phyloP scores from a whole-genome alignment of 2,329 filamentous ascomycete species.

The Diaporthe destruens region DNA sequence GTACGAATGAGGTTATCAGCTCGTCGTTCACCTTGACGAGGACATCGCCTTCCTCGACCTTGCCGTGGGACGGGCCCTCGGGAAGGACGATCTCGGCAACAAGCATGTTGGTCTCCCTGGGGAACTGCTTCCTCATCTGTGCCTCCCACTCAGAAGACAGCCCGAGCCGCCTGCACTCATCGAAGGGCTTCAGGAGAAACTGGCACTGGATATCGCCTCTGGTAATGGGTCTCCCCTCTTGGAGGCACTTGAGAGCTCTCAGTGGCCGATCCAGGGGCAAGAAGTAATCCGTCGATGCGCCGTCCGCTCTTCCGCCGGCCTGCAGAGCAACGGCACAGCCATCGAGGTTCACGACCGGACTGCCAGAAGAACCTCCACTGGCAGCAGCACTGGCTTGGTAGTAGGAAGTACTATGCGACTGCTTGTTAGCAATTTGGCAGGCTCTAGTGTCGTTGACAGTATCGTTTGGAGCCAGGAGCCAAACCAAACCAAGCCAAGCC shows the following conservation, averaged over 20 bases:
- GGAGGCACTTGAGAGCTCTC: conserved; percentile 88
- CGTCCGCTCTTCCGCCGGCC: conserved; percentile 92
- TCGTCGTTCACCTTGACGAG: conserved; percentile 94
- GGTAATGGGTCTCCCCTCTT: conserved; percentile 79
- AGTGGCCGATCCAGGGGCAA: conserved; percentile 91
- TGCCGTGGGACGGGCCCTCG: conserved; percentile 85
- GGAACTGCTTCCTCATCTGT: conserved; percentile 83
- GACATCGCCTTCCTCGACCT: conserved; percentile 94
- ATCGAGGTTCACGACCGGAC: conserved; percentile 96
- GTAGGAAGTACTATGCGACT: conserved; percentile 74
- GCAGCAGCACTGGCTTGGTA: conserved; percentile 98
- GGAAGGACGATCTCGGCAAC: conserved; percentile 96
- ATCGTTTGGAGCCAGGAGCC: not conserved
- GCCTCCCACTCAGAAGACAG: conserved; percentile 89
- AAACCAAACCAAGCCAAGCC: too few relatives aligned
- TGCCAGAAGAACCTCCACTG: conserved; percentile 97
- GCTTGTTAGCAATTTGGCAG: conserved; percentile 3
- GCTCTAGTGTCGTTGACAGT: not conserved
- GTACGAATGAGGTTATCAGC: conserved; percentile 91
- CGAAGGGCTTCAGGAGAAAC: conserved; percentile 96
- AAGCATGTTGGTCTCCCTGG: conserved; percentile 95
- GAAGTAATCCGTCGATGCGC: conserved; percentile 98
- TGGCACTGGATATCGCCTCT: conserved; percentile 98
- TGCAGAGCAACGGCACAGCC: conserved; percentile 93
- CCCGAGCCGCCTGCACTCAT: conserved; percentile 92